phyloP scores from a whole-genome alignment of 257 asterid species.

The Pogostemon cablin region DNA sequence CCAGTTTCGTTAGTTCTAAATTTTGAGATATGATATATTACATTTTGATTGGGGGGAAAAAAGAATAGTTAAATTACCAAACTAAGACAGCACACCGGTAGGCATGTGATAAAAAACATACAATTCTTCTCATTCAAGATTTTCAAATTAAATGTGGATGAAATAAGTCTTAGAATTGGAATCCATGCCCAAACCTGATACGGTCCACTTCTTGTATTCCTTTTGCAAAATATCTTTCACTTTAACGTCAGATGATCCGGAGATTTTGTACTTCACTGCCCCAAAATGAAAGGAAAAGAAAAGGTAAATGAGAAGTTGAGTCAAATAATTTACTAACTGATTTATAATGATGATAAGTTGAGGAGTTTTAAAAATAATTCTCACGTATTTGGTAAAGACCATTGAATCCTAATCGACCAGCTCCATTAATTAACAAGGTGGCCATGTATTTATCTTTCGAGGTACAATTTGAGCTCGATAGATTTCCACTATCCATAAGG shows the following conservation, averaged over 20 bases:
- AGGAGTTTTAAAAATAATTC: slow-evolving; percentile 10
- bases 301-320: background rate
- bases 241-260: slow-evolving; percentile 47
- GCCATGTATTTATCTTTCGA: slow-evolving; percentile 80
- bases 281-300: slow-evolving; percentile 19
- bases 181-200: slow-evolving; percentile 45
- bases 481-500: slow-evolving; percentile 76
- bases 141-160: slow-evolving; percentile 19
- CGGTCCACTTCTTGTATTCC: slow-evolving; percentile 62
- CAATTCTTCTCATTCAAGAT: slow-evolving; percentile 6
- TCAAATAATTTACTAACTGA: slow-evolving; percentile 9
- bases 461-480: slow-evolving; percentile 52
- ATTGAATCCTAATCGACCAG: slow-evolving; percentile 79
- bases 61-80: slow-evolving; percentile 3
- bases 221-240: slow-evolving; percentile 62
- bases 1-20: background rate
- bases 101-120: background rate
- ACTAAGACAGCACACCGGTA: background rate
- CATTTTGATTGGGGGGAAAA: slow-evolving; percentile 1
- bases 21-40: background rate
- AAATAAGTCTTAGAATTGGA: slow-evolving; percentile 5
- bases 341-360: slow-evolving; percentile 4
- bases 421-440: slow-evolving; percentile 77
- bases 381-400: slow-evolving; percentile 79
- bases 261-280: slow-evolving; percentile 64